phyloP scores from a whole-genome alignment of 768 basidiomycete genomes.

The Leucosporidium scottii region DNA sequence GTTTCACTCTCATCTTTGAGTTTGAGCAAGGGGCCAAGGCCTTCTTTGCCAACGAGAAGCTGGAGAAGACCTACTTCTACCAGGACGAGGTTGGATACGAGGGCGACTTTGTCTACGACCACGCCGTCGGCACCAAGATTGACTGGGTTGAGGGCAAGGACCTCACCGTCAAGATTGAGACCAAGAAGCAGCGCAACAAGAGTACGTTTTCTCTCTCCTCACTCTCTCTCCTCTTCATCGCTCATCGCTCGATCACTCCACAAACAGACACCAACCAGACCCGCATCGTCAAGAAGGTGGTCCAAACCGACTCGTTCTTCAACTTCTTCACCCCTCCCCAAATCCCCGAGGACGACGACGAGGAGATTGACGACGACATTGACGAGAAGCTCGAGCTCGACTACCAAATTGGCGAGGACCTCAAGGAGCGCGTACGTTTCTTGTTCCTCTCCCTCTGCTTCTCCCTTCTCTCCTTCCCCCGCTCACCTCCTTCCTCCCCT shows the following conservation, averaged over 20 bases:
- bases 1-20: conserved; percentile 80
- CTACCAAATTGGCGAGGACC: conserved; percentile 95
- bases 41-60: conserved; percentile 72
- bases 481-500: neutral
- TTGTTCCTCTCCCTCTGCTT: conserved; percentile 13
- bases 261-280: conserved; percentile 51
- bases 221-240: neutral
- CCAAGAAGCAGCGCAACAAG: conserved; percentile 99
- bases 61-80: conserved; percentile 93
- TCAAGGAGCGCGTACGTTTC: conserved; percentile 76
- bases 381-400: conserved; percentile 92
- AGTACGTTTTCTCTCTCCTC: conserved; percentile 51
- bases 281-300: conserved; percentile 60
- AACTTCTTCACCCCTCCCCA: conserved; percentile 88
- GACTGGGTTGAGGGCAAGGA: conserved; percentile 98
- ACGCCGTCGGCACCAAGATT: conserved; percentile 82
- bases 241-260: conserved; percentile 51
- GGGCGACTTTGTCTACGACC: conserved; percentile 95
- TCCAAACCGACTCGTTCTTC: conserved; percentile 93
- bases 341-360: conserved; percentile 61
- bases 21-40: conserved; percentile 65
- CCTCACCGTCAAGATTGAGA: conserved; percentile 92
- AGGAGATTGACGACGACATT: conserved; percentile 70
- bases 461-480: too few relatives aligned
- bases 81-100: conserved; percentile 54